These are phyloP conservation scores for Cucumis variabilis DNA, from an alignment of 331 rosid species.

Conservation along the genomic window DNA sequence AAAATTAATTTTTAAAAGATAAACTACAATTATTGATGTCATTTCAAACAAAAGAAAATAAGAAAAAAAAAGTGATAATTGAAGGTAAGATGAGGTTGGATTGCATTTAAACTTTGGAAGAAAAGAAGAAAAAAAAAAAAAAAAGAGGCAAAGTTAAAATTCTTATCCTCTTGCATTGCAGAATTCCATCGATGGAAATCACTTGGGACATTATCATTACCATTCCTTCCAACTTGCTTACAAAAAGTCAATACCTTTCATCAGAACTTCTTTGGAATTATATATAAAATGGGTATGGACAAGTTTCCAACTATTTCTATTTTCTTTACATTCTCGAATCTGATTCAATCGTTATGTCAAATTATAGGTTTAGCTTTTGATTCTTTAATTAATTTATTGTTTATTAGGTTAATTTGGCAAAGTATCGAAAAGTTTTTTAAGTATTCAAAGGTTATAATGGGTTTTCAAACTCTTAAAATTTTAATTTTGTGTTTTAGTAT, in stretches of 20 bases:
- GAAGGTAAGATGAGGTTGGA: slow-evolving; percentile 14
- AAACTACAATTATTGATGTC: too few relatives aligned
- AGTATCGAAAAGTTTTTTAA: too few relatives aligned
- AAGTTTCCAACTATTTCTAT: neutral
- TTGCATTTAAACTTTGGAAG: neutral
- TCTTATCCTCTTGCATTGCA: slow-evolving; percentile 16
- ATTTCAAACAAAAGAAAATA: neutral
- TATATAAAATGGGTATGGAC: neutral
- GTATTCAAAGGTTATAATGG: too few relatives aligned
- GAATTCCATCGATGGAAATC: neutral
- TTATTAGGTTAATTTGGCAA: too few relatives aligned
- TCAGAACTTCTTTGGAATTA: slow-evolving; percentile 10
- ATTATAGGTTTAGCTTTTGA: too few relatives aligned
- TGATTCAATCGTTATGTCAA: too few relatives aligned
- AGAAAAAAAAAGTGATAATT: neutral
- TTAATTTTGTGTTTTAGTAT: too few relatives aligned
- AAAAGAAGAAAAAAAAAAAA: neutral
- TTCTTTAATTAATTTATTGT: too few relatives aligned
- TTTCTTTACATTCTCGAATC: too few relatives aligned
- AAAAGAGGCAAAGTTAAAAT: neutral
- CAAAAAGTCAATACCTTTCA: slow-evolving; percentile 8
- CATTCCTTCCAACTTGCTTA: slow-evolving; percentile 20
- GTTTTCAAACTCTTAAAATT: too few relatives aligned
- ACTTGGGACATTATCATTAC: slow-evolving; percentile 11
- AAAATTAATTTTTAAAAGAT: too few relatives aligned